Percentiles rank a stretch among this genome's conserved stretches.
These are phyloP conservation scores for Ceriops zippeliana DNA, from an alignment of 345 rosid species.

Conservation along the genomic window DNA sequence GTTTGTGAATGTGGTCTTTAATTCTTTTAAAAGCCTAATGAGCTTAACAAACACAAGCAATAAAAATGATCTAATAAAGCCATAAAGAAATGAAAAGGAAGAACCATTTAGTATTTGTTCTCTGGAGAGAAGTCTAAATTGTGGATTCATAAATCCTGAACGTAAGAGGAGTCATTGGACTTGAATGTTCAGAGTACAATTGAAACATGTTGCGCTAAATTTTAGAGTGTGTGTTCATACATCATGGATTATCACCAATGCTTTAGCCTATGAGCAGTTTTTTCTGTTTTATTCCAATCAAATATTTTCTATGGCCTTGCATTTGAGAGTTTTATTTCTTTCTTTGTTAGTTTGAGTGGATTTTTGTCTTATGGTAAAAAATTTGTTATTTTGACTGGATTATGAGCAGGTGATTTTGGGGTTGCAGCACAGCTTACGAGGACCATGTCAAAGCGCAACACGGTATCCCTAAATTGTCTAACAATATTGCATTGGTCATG, in stretches of 20 bases:
- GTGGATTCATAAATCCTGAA: neutral
- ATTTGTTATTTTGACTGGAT: constrained; percentile 5
- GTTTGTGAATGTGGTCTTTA: too few relatives aligned
- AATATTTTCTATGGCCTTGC: neutral
- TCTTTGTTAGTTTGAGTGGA: neutral
- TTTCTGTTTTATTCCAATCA: neutral
- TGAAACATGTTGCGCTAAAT: too few relatives aligned
- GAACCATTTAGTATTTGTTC: neutral
- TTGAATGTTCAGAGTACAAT: too few relatives aligned
- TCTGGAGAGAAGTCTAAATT: neutral
- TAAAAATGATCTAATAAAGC: too few relatives aligned
- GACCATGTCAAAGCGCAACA: constrained; percentile 98
- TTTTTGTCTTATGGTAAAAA: constrained; percentile 8
- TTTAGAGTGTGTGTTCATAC: too few relatives aligned
- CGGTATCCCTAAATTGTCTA: constrained; percentile 40
- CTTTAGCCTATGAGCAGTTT: neutral
- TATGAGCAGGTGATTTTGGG: constrained; percentile 90
- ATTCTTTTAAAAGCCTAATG: too few relatives aligned
- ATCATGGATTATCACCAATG: too few relatives aligned
- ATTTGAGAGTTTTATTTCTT: neutral
- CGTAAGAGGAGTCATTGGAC: too few relatives aligned
- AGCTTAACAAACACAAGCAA: too few relatives aligned
- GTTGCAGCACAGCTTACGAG: constrained; percentile 99
- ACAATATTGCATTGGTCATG: neutral
- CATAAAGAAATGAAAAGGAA: too few relatives aligned